Percentiles rank a stretch among this genome's conserved stretches.
phyloP scores from a whole-genome alignment of 1,139 yeast genomes.

The Nakaseomyces kungkrabaensis region DNA sequence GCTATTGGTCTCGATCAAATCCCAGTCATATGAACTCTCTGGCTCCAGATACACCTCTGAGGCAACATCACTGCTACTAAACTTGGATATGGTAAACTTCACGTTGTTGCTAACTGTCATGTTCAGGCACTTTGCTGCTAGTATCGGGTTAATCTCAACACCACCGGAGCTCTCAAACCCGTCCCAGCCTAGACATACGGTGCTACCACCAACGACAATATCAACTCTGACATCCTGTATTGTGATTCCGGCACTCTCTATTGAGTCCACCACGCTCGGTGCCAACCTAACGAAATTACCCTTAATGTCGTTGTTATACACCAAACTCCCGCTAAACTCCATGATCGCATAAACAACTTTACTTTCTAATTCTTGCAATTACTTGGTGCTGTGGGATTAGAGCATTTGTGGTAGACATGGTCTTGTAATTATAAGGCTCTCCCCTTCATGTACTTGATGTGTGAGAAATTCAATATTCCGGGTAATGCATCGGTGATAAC shows the following conservation, averaged over 20 bases:
- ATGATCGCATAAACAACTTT: neutral
- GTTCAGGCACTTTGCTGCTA: neutral
- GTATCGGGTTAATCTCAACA: neutral
- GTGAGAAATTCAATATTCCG: too few relatives aligned
- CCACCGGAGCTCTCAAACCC: neutral
- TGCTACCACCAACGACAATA: neutral
- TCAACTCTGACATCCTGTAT: constrained; percentile 1
- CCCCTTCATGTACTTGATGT: too few relatives aligned
- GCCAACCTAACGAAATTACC: constrained; percentile 1
- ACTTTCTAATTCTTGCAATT: too few relatives aligned
- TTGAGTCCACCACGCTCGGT: neutral
- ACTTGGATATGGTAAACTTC: neutral
- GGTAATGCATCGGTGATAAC: too few relatives aligned
- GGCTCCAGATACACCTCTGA: constrained; percentile 71
- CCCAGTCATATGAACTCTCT: constrained; percentile 76
- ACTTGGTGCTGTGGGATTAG: too few relatives aligned
- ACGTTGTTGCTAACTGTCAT: neutral
- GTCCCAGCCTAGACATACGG: neutral
- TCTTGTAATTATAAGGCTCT: too few relatives aligned
- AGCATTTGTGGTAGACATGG: too few relatives aligned
- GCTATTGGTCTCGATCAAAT: constrained; percentile 76
- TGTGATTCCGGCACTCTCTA: neutral
- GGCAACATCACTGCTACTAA: constrained; percentile 28
- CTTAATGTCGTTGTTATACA: constrained; percentile 1
- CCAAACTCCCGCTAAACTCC: neutral